Base-by-base conservation (phyloP, 2,329 filamentous ascomycete genomes). In the Fusarium lyarnte region DNA sequence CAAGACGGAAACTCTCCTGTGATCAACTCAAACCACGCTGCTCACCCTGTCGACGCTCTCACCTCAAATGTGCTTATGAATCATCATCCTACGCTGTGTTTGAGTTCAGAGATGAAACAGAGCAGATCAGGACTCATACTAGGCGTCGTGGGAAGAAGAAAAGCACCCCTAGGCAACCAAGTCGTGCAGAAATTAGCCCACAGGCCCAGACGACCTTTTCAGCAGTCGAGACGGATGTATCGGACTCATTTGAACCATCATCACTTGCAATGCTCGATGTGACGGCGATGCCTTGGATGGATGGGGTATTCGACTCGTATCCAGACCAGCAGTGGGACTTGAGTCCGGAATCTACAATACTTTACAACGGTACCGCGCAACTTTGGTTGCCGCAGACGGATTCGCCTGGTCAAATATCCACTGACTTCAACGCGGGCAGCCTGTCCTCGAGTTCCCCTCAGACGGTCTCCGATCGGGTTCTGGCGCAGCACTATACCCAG, bases 151-250 rank as follows among this genome's bases (percentile, higher is more conserved):
- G 23, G 10, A 39, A 27, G 12, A 11, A 4, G 9, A 52, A 16
- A 2, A 36, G 0, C 6, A 51, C 14, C 0, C 2, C 21, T 3
- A 9, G 5, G 5, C 2, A 33, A 2, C 2, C 29, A 3, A 19
- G 8, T 3, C 5, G 8, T 12, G 3, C 10, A 7, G n/a, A 9
- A 0, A n/a, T 25, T 7, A 52, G 9, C 17, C 5, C 33, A 2
- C 49, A 38, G 19, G 2, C 9, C 7, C 23, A 25, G 1, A 2
- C 7, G 2, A 8, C 9, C 0, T 12, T 21, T 12, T 21, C 49
- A 27, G 0, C 3, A 7, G 23, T 2, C 7, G 49, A 27, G 7
- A 12, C 13, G 13, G 8, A 38, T 13, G 13, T 3, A 2, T 1
- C 33, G 1, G 33, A 13, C 2, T 8, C 33, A 6, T 7, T 53